A percentile compares a stretch with the other conserved stretches of the same genome.
Evolutionary conservation across 163 green algal genomes (phyloP).

Genomic region (Volvox carteri): DNA sequence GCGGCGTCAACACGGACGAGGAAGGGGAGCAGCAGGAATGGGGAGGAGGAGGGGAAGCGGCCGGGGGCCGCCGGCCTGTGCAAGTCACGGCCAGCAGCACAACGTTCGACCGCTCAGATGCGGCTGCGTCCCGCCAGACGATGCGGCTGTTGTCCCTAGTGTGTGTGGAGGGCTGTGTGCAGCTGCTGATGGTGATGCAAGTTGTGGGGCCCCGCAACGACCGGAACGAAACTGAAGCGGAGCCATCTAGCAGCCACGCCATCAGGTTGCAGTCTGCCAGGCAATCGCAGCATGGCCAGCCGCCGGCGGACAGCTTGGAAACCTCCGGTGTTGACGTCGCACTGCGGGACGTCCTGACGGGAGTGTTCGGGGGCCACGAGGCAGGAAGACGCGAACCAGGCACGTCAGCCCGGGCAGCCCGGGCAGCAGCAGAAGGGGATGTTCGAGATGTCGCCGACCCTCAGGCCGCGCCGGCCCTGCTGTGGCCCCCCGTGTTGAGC

Average conservation of each 20-base stretch:
- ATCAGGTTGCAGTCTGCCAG: not conserved
- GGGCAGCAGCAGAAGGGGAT: no score
- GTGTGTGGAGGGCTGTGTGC: slow-evolving; percentile 47
- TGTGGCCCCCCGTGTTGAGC: slow-evolving; percentile 14
- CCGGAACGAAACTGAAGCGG: no score
- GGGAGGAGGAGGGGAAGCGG: no score
- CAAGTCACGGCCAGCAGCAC: not conserved
- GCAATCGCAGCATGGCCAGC: not conserved
- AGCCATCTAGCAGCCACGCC: not conserved
- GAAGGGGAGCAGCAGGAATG: not conserved
- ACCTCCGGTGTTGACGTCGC: not conserved
- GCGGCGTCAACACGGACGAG: not conserved
- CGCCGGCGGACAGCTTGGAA: not conserved
- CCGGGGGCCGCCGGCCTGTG: not conserved
- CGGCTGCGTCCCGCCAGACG: not conserved
- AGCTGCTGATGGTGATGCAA: slow-evolving; percentile 42
- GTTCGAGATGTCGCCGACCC: not conserved
- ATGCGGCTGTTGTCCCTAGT: slow-evolving; percentile 18
- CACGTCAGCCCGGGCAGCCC: no score
- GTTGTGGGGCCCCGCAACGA: not conserved
- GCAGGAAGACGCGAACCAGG: not conserved
- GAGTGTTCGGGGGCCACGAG: not conserved
- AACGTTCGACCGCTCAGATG: no score
- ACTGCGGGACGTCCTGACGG: not conserved
- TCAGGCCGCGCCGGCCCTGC: not conserved